A percentile compares a stretch with the other conserved stretches of the same genome.
These are phyloP conservation scores for Pisolithus tinctorius DNA, from an alignment of 768 basidiomycete genomes.

Conservation along the genomic window DNA sequence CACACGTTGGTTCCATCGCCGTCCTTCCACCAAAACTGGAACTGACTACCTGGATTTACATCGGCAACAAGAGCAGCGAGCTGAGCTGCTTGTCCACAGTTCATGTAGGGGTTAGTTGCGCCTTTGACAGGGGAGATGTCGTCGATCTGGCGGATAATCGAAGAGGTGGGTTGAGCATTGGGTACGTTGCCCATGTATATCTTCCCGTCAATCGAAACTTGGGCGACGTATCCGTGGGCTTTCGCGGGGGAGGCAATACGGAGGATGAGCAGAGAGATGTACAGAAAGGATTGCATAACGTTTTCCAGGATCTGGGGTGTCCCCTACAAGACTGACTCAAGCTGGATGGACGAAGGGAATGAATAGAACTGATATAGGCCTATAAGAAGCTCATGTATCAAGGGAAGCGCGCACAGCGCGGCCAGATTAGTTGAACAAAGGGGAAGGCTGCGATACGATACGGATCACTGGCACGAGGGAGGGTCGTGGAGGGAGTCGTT, in stretches of 20 bases:
- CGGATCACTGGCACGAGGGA: not conserved
- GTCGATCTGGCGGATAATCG: conserved; percentile 40
- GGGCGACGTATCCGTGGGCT: conserved; percentile 40
- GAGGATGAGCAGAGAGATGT: conserved; percentile 10
- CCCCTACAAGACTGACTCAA: not conserved
- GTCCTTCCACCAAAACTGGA: conserved; percentile 52
- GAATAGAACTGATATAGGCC: not conserved
- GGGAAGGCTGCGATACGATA: not conserved
- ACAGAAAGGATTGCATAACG: not conserved
- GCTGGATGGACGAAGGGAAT: not conserved
- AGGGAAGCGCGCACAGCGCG: not conserved
- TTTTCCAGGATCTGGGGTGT: not conserved
- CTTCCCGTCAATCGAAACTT: conserved; percentile 38
- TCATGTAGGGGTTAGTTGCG: conserved; percentile 46
- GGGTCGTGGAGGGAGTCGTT: not conserved
- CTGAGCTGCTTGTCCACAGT: conserved; percentile 53
- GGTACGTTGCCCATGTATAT: conserved; percentile 38
- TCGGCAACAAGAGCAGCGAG: conserved; percentile 43
- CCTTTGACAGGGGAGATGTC: conserved; percentile 47
- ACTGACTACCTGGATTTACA: conserved; percentile 51
- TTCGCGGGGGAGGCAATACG: conserved; percentile 11
- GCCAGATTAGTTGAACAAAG: not conserved
- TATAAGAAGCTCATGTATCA: not conserved
- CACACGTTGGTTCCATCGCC: conserved; percentile 34
- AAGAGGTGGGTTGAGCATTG: conserved; percentile 30